Conservation (phyloP, 176 grass and related monocot genomes). For the Raddia guianensis region DNA sequence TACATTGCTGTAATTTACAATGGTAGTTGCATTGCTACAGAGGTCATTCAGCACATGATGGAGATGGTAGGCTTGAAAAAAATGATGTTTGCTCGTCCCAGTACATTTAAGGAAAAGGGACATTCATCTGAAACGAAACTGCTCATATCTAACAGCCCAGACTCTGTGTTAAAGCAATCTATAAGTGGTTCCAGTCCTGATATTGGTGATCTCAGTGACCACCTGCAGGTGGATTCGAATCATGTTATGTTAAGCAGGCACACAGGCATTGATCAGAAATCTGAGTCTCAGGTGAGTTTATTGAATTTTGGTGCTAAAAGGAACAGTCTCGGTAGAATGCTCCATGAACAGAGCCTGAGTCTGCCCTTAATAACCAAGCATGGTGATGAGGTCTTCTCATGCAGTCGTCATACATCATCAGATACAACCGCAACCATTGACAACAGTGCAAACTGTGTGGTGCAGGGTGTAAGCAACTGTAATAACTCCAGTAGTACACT, state of each 20-base stretch:
- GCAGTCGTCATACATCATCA: slow-evolving; percentile 13
- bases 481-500: slow-evolving; percentile 23
- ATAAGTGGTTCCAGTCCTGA: slow-evolving; percentile 43
- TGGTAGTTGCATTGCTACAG: slow-evolving; percentile 48
- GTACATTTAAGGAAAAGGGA: slow-evolving; percentile 35
- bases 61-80: slow-evolving; percentile 45
- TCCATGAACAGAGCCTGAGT: slow-evolving; percentile 20
- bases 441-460: slow-evolving; percentile 16
- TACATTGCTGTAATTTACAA: slow-evolving; percentile 36
- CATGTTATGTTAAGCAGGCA: slow-evolving; percentile 37
- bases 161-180: slow-evolving; percentile 50
- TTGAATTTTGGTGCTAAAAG: slow-evolving; percentile 14
- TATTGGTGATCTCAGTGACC: slow-evolving; percentile 29
- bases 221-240: slow-evolving; percentile 38
- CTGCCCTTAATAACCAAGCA: slow-evolving; percentile 26
- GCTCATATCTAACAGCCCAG: slow-evolving; percentile 44
- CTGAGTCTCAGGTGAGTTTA: neutral
- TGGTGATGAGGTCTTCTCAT: slow-evolving; percentile 19
- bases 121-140: slow-evolving; percentile 30
- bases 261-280: neutral
- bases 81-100: slow-evolving; percentile 29
- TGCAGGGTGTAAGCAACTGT: slow-evolving; percentile 14
- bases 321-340: slow-evolving; percentile 17
- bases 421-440: slow-evolving; percentile 8
- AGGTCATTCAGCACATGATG: slow-evolving; percentile 65